Percentiles rank a stretch among this genome's conserved stretches.
These are phyloP conservation scores for Scutellaria minor DNA, from an alignment of 257 asterid species.

Conservation along the genomic window DNA sequence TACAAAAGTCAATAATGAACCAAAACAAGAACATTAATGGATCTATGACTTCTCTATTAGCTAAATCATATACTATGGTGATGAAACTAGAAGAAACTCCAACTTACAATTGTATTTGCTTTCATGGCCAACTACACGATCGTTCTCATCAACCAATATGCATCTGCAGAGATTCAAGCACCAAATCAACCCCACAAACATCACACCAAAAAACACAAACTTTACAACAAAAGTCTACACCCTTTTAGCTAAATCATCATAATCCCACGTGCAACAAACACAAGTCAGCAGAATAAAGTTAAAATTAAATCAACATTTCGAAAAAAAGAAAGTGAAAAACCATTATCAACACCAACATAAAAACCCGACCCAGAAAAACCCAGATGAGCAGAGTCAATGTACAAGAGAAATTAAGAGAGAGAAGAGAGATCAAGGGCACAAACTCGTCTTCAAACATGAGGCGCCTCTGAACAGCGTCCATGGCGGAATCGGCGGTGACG, in stretches of 20 bases:
- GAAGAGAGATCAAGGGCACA: conserved; percentile 26
- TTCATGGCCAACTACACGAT: conserved; percentile 88
- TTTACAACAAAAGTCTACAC: too few species aligned
- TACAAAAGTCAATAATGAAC: background rate
- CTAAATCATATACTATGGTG: background rate
- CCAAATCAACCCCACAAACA: conserved; percentile 5
- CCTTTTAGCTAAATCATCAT: too few species aligned
- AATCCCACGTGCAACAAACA: background rate
- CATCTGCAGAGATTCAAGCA: conserved; percentile 57
- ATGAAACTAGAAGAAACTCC: background rate
- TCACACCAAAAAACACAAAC: background rate
- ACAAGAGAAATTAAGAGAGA: too few species aligned
- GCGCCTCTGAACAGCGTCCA: conserved; percentile 96
- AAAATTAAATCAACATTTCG: background rate
- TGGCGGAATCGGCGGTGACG: conserved; percentile 61
- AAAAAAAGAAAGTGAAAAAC: background rate
- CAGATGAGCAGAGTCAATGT: too few species aligned
- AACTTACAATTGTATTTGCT: conserved; percentile 90
- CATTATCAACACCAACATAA: too few species aligned
- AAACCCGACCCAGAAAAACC: too few species aligned
- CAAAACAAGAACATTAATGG: background rate
- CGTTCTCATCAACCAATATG: conserved; percentile 92
- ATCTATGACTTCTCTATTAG: conserved; percentile 6
- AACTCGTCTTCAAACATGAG: conserved; percentile 99
- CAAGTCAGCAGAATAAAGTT: background rate